phyloP scores from a whole-genome alignment of 192 early-diverging fungal species.

The Podochytrium sp. region DNA sequence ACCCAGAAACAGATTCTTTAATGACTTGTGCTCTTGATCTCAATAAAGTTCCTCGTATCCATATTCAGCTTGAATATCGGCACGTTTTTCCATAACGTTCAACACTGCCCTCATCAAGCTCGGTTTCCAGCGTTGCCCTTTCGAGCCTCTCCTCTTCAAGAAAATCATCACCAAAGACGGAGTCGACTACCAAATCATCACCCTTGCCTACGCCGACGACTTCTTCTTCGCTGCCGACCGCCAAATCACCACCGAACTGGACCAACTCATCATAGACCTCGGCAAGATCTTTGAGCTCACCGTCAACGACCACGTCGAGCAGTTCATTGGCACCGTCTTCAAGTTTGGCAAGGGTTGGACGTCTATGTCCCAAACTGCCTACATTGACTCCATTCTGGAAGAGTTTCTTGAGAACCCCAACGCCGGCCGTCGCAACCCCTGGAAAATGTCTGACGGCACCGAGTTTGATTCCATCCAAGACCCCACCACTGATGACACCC shows the following conservation, averaged over 20 bases:
- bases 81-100: too few relatives aligned
- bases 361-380: not conserved
- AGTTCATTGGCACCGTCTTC: not conserved
- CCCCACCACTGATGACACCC: not conserved
- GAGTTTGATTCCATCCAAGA: not conserved
- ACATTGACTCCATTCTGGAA: slow-evolving; percentile 6
- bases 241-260: not conserved
- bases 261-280: not conserved
- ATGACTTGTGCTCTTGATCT: too few relatives aligned
- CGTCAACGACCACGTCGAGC: not conserved
- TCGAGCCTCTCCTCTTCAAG: not conserved
- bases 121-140: not conserved
- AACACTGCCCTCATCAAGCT: not conserved
- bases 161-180: not conserved
- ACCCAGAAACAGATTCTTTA: too few relatives aligned
- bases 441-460: not conserved
- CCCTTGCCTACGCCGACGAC: not conserved
- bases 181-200: not conserved
- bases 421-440: not conserved
- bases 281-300: not conserved
- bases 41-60: too few relatives aligned
- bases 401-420: slow-evolving; percentile 11
- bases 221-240: not conserved
- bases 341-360: not conserved
- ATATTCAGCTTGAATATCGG: too few relatives aligned